These are phyloP conservation scores for Neurospora sp. DNA, from an alignment of 495 filamentous ascomycete genomes.

Conservation along the genomic window DNA sequence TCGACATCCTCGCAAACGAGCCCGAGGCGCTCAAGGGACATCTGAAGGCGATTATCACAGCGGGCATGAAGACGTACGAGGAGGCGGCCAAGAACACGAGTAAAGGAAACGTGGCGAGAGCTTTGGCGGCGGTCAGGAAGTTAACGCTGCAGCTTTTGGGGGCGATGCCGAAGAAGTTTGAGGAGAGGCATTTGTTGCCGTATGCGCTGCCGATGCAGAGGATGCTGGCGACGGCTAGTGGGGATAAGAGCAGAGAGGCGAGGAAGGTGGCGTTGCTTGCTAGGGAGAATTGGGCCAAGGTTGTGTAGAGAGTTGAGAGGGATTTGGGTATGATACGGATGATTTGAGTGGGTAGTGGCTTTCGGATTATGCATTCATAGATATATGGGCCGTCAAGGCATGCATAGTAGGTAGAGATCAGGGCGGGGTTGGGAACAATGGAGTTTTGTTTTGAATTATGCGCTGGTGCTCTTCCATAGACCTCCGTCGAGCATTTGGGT, in stretches of 20 bases:
- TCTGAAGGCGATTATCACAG: slow-evolving; percentile 25
- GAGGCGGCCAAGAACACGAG: slow-evolving; percentile 7
- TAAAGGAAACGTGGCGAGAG: slow-evolving; percentile 1
- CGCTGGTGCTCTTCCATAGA: neutral
- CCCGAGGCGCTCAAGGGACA: slow-evolving; percentile 25
- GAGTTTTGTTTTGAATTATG: neutral
- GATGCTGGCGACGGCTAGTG: slow-evolving; percentile 31
- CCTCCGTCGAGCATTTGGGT: neutral
- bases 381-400: neutral
- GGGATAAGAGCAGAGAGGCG: slow-evolving; percentile 34
- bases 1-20: slow-evolving; percentile 27
- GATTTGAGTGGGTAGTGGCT: neutral
- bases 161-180: slow-evolving; percentile 28
- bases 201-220: slow-evolving; percentile 24
- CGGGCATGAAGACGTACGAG: slow-evolving; percentile 20
- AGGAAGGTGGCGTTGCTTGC: slow-evolving; percentile 29
- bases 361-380: neutral
- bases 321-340: neutral
- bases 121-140: slow-evolving; percentile 17
- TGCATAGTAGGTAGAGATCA: neutral
- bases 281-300: slow-evolving; percentile 29
- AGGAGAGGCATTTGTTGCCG: slow-evolving; percentile 26
- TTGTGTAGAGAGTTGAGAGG: slow-evolving; percentile 4
- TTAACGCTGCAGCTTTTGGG: slow-evolving; percentile 29
- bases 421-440: neutral